Percentiles rank a stretch among this genome's conserved stretches.
Conservation (phyloP, 441 rosid genomes). For the Erysimum cheiri region DNA sequence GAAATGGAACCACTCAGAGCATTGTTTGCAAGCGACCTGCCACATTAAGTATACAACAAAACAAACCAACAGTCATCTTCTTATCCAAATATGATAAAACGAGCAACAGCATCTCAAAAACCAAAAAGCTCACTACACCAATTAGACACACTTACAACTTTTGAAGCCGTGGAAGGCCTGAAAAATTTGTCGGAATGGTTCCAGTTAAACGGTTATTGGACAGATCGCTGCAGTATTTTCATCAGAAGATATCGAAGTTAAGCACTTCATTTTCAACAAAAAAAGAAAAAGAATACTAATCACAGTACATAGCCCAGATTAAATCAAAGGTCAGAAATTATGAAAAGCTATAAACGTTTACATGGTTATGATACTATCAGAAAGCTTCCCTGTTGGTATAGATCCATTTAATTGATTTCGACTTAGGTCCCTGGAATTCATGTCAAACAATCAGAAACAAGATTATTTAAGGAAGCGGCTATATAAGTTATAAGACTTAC, state of each 20-base stretch:
- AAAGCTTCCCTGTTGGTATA: constrained; percentile 71
- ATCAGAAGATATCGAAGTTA: constrained; percentile 35
- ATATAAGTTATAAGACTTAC: constrained; percentile 54
- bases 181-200: constrained; percentile 69
- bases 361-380: constrained; percentile 85
- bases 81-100: constrained; percentile 10
- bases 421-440: constrained; percentile 81
- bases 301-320: background rate
- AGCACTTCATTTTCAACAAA: constrained; percentile 11
- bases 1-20: constrained; percentile 72
- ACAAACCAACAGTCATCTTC: constrained; percentile 35
- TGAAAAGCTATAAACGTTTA: constrained; percentile 48
- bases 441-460: constrained; percentile 24
- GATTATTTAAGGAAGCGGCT: constrained; percentile 28
- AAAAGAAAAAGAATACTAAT: constrained; percentile 1
- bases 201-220: constrained; percentile 81
- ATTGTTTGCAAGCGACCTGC: constrained; percentile 88
- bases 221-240: constrained; percentile 62
- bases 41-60: constrained; percentile 39
- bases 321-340: constrained; percentile 31
- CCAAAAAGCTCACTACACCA: constrained; percentile 20
- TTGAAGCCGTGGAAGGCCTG: constrained; percentile 79
- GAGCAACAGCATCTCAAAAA: constrained; percentile 19
- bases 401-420: constrained; percentile 77
- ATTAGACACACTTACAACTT: constrained; percentile 59